phyloP scores from a whole-genome alignment of 2,329 filamentous ascomycete genomes.

The Endothia cerciana region DNA sequence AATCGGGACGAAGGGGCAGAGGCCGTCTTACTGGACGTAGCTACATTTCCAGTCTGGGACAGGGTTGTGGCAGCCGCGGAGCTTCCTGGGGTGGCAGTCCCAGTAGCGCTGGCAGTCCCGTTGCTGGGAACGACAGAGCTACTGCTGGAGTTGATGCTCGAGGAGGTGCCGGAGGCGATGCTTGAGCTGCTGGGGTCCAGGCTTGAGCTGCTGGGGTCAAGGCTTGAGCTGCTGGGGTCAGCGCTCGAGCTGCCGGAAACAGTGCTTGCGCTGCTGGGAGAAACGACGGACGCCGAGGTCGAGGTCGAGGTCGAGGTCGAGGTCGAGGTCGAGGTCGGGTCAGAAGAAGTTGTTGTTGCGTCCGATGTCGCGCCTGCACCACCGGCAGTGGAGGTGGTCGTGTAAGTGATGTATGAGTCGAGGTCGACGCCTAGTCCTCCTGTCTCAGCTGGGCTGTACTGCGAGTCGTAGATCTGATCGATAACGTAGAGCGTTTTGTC shows the following conservation, averaged over 20 bases:
- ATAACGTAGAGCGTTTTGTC: not conserved
- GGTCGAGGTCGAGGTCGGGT: not conserved
- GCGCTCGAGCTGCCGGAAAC: not conserved
- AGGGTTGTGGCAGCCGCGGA: not conserved
- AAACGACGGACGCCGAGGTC: not conserved
- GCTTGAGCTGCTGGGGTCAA: not conserved
- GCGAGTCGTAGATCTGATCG: slow-evolving; percentile 9
- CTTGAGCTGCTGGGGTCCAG: not conserved
- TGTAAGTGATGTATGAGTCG: slow-evolving; percentile 15
- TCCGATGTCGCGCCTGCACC: not conserved
- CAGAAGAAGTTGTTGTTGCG: not conserved
- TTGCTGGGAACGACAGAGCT: not conserved
- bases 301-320: not conserved
- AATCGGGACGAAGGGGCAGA: not conserved
- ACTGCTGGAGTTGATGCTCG: not conserved
- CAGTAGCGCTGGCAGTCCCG: not conserved
- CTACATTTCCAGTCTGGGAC: not conserved
- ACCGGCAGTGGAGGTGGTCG: slow-evolving; percentile 1
- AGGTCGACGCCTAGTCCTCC: slow-evolving; percentile 9
- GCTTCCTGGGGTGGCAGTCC: not conserved
- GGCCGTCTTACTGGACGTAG: slow-evolving; percentile 1
- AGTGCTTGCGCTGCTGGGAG: no score
- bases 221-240: not conserved
- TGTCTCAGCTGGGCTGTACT: slow-evolving; percentile 10
- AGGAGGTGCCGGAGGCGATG: not conserved